Conservation (phyloP, 1,139 yeast genomes). For the Yamadazyma blattariae region DNA sequence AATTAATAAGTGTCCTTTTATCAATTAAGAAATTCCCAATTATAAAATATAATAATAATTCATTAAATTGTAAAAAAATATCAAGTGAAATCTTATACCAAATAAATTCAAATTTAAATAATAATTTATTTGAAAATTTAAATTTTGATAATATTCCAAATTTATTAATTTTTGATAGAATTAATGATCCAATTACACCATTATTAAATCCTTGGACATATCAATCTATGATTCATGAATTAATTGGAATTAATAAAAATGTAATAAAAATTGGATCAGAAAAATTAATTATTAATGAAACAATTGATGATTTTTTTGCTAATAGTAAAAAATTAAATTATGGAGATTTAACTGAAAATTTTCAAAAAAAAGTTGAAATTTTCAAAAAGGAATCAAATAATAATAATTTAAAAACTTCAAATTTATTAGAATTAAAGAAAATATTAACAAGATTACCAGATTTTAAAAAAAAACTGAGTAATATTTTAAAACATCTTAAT, state of each 20-base stretch:
- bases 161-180: conserved; percentile 76
- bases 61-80: conserved; percentile 59
- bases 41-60: conserved; percentile 70
- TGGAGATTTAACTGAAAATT: conserved; percentile 90
- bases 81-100: conserved; percentile 67
- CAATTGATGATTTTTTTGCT: conserved; percentile 69
- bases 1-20: conserved; percentile 62
- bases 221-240: conserved; percentile 96
- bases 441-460: conserved; percentile 93
- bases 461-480: conserved; percentile 79
- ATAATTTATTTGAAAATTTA: conserved; percentile 66
- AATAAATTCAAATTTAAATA: conserved; percentile 54
- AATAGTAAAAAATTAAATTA: conserved; percentile 86
- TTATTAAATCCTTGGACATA: conserved; percentile 94
- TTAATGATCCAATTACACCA: conserved; percentile 91
- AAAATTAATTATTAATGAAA: conserved; percentile 28
- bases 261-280: conserved; percentile 58
- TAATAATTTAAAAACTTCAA: conserved; percentile 60
- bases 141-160: conserved; percentile 69
- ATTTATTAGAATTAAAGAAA: conserved; percentile 84
- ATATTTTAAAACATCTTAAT: conserved; percentile 91
- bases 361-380: conserved; percentile 79
- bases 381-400: conserved; percentile 77
- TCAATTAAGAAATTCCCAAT: conserved; percentile 76
- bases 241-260: conserved; percentile 77